These are phyloP conservation scores for Aspergillus intermedius DNA, from an alignment of 2,329 filamentous ascomycete species.

Conservation along the genomic window DNA sequence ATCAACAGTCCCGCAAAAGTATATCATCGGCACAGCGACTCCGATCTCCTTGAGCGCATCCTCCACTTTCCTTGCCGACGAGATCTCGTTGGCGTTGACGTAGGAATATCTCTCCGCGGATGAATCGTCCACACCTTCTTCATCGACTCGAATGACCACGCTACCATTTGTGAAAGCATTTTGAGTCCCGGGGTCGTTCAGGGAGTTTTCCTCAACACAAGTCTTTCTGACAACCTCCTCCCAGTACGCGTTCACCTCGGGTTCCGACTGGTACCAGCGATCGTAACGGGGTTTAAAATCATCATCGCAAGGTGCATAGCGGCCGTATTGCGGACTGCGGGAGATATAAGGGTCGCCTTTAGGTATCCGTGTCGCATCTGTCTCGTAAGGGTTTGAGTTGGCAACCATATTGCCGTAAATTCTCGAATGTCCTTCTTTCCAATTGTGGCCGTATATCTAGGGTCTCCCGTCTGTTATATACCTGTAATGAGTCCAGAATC, in stretches of 20 bases:
- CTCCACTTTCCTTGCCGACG: slow-evolving; percentile 29
- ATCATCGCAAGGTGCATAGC: slow-evolving; percentile 25
- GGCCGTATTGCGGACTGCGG: slow-evolving; percentile 28
- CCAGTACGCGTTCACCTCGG: slow-evolving; percentile 29
- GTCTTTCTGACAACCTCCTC: slow-evolving; percentile 25
- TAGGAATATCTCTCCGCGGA: slow-evolving; percentile 26
- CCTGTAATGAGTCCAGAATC: not conserved
- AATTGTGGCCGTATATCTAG: not conserved
- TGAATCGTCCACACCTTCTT: slow-evolving; percentile 17
- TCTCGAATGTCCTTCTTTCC: not conserved
- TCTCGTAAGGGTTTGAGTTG: slow-evolving; percentile 30
- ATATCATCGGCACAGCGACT: slow-evolving; percentile 29
- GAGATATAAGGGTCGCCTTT: slow-evolving; percentile 28
- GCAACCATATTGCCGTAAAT: slow-evolving; percentile 19
- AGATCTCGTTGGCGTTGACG: slow-evolving; percentile 33
- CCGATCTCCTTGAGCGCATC: slow-evolving; percentile 26
- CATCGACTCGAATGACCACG: slow-evolving; percentile 32
- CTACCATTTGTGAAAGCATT: slow-evolving; percentile 31
- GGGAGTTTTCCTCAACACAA: slow-evolving; percentile 26
- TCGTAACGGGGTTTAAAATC: slow-evolving; percentile 32
- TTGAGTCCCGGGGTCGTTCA: slow-evolving; percentile 24
- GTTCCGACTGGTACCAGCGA: slow-evolving; percentile 27
- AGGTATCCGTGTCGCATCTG: slow-evolving; percentile 24
- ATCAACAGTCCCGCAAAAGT: slow-evolving; percentile 33
- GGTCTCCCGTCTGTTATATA: not conserved